Evolutionary conservation across 2,329 filamentous ascomycete species (phyloP).

Genomic region (Fusarium torreyae): DNA sequence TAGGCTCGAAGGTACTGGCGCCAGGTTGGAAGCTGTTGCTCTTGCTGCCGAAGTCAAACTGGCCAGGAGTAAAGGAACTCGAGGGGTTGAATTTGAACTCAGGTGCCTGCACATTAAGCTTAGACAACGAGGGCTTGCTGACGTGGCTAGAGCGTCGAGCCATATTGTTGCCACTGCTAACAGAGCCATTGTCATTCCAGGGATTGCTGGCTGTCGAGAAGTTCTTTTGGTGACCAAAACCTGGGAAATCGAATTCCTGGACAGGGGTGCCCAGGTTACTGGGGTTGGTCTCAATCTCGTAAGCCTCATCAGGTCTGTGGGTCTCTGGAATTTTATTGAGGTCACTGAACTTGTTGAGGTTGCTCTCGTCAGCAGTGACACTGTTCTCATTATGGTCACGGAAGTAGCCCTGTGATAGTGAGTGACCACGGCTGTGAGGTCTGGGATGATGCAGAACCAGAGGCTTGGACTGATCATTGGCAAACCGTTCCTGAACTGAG

Average conservation of each 20-base stretch:
- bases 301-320: conserved; percentile 66
- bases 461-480: conserved; percentile 67
- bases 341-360: conserved; percentile 53
- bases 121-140: conserved; percentile 80
- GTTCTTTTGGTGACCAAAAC: conserved; percentile 67
- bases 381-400: conserved; percentile 65
- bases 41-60: conserved; percentile 51
- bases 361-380: conserved; percentile 49
- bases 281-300: conserved; percentile 81
- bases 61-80: conserved; percentile 52
- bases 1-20: conserved; percentile 49
- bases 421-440: conserved; percentile 81
- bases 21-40: conserved; percentile 62
- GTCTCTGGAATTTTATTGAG: conserved; percentile 60
- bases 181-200: conserved; percentile 69
- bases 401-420: conserved; percentile 77
- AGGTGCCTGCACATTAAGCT: conserved; percentile 89
- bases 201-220: conserved; percentile 74
- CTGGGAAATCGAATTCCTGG: conserved; percentile 63
- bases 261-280: conserved; percentile 79
- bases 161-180: conserved; percentile 52
- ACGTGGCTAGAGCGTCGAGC: conserved; percentile 67
- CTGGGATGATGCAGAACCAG: conserved; percentile 79
- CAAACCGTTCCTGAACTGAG: conserved; percentile 65
- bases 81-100: conserved; percentile 84